Evolutionary conservation across 371 early-diverging fungal species (phyloP).

Genomic region (Phascolomyces articulosus): DNA sequence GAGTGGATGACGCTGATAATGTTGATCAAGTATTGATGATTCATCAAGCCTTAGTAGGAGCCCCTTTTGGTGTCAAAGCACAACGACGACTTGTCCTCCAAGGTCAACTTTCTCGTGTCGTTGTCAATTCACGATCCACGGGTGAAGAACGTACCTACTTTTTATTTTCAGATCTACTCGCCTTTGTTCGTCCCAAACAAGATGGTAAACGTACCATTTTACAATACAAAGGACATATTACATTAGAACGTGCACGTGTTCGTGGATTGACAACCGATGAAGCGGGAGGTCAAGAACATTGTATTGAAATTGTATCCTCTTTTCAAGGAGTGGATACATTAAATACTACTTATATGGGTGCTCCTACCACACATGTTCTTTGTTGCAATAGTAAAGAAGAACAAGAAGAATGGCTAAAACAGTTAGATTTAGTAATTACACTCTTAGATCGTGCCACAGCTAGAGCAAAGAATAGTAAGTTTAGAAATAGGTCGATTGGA

Average conservation of each 20-base stretch:
- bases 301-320: conserved; percentile 38
- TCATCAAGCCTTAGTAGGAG: conserved; percentile 38
- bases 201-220: conserved; percentile 22
- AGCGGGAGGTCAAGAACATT: conserved; percentile 32
- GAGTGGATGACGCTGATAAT: conserved; percentile 42
- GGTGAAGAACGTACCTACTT: conserved; percentile 40
- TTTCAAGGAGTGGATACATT: conserved; percentile 44
- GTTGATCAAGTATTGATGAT: conserved; percentile 48
- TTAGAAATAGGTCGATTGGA: too few species aligned
- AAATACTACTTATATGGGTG: conserved; percentile 38
- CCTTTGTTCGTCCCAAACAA: conserved; percentile 34
- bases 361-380: conserved; percentile 34
- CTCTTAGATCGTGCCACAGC: conserved; percentile 33
- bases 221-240: conserved; percentile 46
- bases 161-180: conserved; percentile 46
- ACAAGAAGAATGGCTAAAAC: conserved; percentile 30
- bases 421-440: conserved; percentile 30
- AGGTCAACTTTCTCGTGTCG: conserved; percentile 33
- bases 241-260: conserved; percentile 34
- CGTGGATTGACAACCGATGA: conserved; percentile 26
- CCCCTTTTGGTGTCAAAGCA: conserved; percentile 42
- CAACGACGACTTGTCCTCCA: conserved; percentile 40
- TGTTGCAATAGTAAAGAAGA: conserved; percentile 23
- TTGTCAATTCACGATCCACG: conserved; percentile 22
- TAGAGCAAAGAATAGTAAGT: conserved; percentile 17